Evolutionary conservation across 2,329 filamentous ascomycete species (phyloP).

Genomic region (Fusarium irregulare): DNA sequence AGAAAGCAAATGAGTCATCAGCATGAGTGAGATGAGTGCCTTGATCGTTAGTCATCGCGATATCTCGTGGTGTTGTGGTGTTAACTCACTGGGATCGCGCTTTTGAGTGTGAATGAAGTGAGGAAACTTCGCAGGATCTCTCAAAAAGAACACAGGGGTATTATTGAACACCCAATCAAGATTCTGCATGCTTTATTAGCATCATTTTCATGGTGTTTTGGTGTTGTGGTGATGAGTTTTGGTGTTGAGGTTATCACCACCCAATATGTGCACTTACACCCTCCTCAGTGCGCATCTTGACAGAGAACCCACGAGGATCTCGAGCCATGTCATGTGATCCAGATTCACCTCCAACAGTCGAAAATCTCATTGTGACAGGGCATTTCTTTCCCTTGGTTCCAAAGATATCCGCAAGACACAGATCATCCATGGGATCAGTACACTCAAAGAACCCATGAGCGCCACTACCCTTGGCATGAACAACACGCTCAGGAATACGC

Average conservation of each 20-base stretch:
- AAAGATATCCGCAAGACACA: conserved; percentile 65
- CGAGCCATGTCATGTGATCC: conserved; percentile 78
- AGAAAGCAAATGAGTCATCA: conserved; percentile 27
- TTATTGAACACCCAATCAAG: conserved; percentile 54
- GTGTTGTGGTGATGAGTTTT: neutral
- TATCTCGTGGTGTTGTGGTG: neutral
- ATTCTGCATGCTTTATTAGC: neutral
- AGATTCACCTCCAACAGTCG: conserved; percentile 79
- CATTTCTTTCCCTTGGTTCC: conserved; percentile 75
- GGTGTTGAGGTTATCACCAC: neutral
- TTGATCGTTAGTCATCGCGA: neutral
- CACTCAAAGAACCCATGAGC: conserved; percentile 66
- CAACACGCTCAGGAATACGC: conserved; percentile 70
- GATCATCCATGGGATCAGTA: conserved; percentile 61
- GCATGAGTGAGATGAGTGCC: conserved; percentile 67
- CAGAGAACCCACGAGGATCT: conserved; percentile 77
- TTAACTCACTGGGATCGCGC: conserved; percentile 64
- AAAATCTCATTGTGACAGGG: conserved; percentile 75
- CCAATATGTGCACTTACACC: conserved; percentile 10
- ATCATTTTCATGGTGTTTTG: neutral
- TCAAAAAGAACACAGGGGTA: conserved; percentile 80
- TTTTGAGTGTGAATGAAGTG: conserved; percentile 81
- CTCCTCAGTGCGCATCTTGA: conserved; percentile 74
- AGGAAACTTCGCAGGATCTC: conserved; percentile 79
- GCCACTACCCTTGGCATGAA: conserved; percentile 69